Evolutionary conservation across 1,139 yeast genomes (phyloP), one percentile per base, ranked within the genome.

Genomic region (Casaregolazyma lundiana): DNA sequence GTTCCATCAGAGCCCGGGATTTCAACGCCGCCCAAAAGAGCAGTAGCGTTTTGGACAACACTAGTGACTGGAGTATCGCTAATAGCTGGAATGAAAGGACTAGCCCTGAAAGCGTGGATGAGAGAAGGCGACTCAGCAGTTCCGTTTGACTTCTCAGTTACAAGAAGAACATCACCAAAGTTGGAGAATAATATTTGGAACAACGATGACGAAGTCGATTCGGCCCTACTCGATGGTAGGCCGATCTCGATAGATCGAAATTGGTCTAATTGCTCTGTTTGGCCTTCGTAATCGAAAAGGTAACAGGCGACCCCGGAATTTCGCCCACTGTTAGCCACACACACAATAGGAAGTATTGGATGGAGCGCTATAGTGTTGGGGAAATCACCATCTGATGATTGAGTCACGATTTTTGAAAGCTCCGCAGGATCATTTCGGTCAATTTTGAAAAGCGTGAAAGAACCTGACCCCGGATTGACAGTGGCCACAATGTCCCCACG

Each of bases 321-420:
- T n/a, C 17, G 32, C 4, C 48, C 48, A 37, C 26, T 41, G 20
- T 41, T 45, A 7, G 42, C 42, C 30, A 41, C 38, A 22, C 48
- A 45, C 13, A 26, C 45, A 13, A 41, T 34, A 13, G 45, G 48
- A 7, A 38, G 26, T 6, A 16, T 36, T 19, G 45, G 45, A 44
- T 41, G 45, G 17, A 41, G 8, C 17, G 48, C 45, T 21, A 45
- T 32, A 9, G 48, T 32, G 37, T 41, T 41, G 8, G 48, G 48
- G 36, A 45, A 45, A 11, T 45, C 45, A 9, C 48, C 48, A 16
- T 18, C 20, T 4, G 32, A 26, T 7, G 32, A 26, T 7, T 26
- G 32, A 8, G 19, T 19, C 4, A 38, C 42, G n/a, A 45, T 8
- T n/a, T 15, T 32, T 7, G 41, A 35, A 38, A 45, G 32, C 4